Conservation (phyloP, 2,329 filamentous ascomycete genomes). For the Sporothrix phasma region DNA sequence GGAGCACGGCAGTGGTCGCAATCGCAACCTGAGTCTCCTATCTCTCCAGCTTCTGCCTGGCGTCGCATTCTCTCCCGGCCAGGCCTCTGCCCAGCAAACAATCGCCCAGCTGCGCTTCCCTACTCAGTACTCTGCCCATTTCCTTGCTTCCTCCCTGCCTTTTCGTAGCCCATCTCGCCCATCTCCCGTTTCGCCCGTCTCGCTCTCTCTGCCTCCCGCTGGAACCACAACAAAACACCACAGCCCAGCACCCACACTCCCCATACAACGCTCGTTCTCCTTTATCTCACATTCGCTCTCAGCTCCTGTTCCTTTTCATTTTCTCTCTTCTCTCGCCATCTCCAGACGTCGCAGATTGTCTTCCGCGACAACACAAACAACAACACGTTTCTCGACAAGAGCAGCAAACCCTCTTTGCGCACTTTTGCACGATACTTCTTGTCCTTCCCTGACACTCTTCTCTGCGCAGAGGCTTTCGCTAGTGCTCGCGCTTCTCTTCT, state of each 20-base stretch:
- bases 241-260: neutral
- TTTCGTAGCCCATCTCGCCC: neutral
- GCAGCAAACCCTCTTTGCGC: constrained; percentile 1
- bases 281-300: constrained; percentile 5
- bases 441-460: constrained; percentile 16
- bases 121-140: neutral
- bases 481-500: constrained; percentile 33
- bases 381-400: constrained; percentile 10
- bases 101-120: neutral
- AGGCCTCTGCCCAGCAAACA: neutral
- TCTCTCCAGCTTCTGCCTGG: neutral
- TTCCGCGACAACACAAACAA: constrained; percentile 13
- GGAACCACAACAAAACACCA: constrained; percentile 2
- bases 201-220: neutral
- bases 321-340: constrained; percentile 10
- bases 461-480: constrained; percentile 32
- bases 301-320: neutral
- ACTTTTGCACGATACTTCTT: constrained; percentile 13
- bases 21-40: neutral
- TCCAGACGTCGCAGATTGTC: constrained; percentile 15
- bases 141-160: neutral
- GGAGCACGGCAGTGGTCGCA: neutral
- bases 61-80: neutral
- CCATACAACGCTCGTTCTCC: neutral
- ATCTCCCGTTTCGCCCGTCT: neutral